phyloP scores from a whole-genome alignment of 768 basidiomycete species.

The Tephrocybe sp. region DNA sequence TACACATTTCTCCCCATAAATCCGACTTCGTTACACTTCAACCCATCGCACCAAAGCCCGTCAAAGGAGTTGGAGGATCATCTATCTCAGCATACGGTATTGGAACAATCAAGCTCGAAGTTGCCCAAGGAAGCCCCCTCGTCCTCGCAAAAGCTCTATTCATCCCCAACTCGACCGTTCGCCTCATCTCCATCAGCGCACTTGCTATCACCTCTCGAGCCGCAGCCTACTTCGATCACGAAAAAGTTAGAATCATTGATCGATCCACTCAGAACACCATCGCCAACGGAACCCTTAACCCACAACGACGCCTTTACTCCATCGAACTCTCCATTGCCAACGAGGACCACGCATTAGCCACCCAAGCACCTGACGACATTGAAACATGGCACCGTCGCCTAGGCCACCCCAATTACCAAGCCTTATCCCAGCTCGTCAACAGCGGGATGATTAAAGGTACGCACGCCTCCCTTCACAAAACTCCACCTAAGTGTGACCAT shows the following conservation, averaged over 20 bases:
- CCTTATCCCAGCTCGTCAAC: neutral
- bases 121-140: neutral
- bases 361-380: neutral
- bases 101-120: constrained; percentile 18
- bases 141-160: constrained; percentile 17
- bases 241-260: neutral
- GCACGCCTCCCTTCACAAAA: neutral
- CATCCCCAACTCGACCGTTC: constrained; percentile 21
- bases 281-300: constrained; percentile 11
- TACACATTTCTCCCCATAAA: no score
- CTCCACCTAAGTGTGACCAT: neutral
- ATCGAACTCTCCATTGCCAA: constrained; percentile 10
- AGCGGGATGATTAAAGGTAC: neutral
- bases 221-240: constrained; percentile 15
- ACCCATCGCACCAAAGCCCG: constrained; percentile 18
- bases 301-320: constrained; percentile 13
- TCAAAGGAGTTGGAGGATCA: no score
- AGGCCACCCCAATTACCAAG: neutral
- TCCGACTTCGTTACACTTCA: constrained; percentile 23
- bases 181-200: constrained; percentile 21
- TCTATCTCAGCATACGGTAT: no score
- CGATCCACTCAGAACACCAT: constrained; percentile 10
- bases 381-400: no score
- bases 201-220: constrained; percentile 13
- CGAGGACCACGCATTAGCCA: constrained; percentile 17